phyloP scores from a whole-genome alignment of 352 stramenopile genomes.

The Phytopythium chamaehyphon region DNA sequence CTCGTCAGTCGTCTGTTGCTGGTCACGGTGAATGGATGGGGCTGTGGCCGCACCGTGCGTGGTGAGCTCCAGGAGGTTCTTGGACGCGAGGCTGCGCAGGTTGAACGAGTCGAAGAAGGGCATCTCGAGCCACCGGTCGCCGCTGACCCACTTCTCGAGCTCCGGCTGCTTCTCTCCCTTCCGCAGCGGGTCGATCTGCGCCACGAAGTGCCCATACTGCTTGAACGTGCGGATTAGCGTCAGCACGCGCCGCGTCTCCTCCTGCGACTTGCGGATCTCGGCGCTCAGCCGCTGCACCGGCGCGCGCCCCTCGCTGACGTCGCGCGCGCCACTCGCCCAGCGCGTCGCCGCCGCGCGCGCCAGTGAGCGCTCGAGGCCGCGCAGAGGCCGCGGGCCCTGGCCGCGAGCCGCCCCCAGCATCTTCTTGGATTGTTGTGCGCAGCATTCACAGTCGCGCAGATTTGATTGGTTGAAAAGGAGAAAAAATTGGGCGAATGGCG shows the following conservation, averaged over 20 bases:
- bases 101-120: conserved; percentile 89
- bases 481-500: no score
- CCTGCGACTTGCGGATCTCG: conserved; percentile 79
- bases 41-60: conserved; percentile 57
- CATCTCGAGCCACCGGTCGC: conserved; percentile 78
- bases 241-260: conserved; percentile 79
- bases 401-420: not conserved
- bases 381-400: conserved; percentile 7
- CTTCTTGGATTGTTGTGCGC: no score
- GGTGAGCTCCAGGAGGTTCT: conserved; percentile 79
- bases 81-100: conserved; percentile 72
- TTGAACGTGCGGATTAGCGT: conserved; percentile 87
- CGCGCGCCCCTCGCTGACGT: not conserved
- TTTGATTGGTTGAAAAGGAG: no score
- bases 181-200: conserved; percentile 85
- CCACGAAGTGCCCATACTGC: conserved; percentile 85
- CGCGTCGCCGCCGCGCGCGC: not conserved
- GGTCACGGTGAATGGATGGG: not conserved
- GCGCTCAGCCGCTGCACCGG: conserved; percentile 55
- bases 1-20: not conserved
- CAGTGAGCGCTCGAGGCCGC: not conserved
- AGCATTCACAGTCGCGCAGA: no score
- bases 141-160: conserved; percentile 82
- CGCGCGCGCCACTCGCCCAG: not conserved
- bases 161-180: conserved; percentile 82